Base-by-base conservation (phyloP, 2,329 filamentous ascomycete species). In the Cordyceps farinosa region DNA sequence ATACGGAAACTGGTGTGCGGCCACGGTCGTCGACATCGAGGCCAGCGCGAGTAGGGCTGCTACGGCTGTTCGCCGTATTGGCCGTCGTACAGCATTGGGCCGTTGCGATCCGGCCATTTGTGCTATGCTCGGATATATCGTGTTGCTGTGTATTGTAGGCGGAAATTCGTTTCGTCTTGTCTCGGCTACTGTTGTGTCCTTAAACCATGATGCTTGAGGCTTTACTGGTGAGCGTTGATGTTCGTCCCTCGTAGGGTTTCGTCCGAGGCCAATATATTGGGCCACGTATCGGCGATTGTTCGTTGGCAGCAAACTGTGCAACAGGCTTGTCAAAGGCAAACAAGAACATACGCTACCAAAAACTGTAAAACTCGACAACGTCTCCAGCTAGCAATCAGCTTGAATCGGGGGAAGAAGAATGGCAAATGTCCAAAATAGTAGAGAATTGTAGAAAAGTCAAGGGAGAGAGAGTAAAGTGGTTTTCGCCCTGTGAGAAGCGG, bases 1-100 rank as follows among this genome's bases (percentile, higher is more conserved):
- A 78, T 96, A 96, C 32, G 91, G 92, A 59, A 92, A 82, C 55
- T 74, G 74, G 69, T 81, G 78, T 58, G 81, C 78, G 7, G 75
- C 69, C 44, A 71, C 67, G 34, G 60, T 48, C 30, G 38, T 61
- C 13, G 44, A 30, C 6, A 44, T 9, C 50, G 60, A 56, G 42
- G 36, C 34, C 51, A 50, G 17, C 30, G 27, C 34, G 27, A 56
- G 32, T 1, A 62, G 11, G 17, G 44, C 52, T 27, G 52, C 27
- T 22, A 29, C 10, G n/a, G 45, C 42, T 13, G 42, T 42, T 44
- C 42, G 60, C 22, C 60, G 42, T 30, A 40, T 47, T 1, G 40
- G 44, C 60, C 60, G 52, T 56, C 52, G 51, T 32, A 56, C 60
- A 50, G 60, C 60, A 51, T 36, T 2, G 11, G 32, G 42, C 45